phyloP scores from a whole-genome alignment of 1,139 yeast species.

The Blastobotrys capitulatus region DNA sequence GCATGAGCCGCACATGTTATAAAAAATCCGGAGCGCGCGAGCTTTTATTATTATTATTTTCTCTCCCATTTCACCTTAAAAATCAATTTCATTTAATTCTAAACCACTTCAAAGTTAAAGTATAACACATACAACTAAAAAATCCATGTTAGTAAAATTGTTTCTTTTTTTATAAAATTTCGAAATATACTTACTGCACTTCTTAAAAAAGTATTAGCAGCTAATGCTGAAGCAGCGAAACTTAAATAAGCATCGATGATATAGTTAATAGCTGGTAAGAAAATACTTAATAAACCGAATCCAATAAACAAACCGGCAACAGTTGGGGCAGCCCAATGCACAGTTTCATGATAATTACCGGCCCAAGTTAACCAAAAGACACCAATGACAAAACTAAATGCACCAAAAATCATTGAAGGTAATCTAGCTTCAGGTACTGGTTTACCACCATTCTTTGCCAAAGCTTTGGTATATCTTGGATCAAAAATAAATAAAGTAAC shows the following conservation, averaged over 20 bases:
- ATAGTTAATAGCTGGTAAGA: constrained; percentile 73
- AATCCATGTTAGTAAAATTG: no score
- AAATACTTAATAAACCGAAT: constrained; percentile 66
- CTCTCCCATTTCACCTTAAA: no score
- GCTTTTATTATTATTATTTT: no score
- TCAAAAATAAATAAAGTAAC: constrained; percentile 20
- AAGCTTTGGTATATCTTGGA: constrained; percentile 36
- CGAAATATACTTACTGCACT: no score
- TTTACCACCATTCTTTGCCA: constrained; percentile 47
- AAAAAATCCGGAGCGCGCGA: no score
- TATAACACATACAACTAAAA: no score
- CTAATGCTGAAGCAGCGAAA: constrained; percentile 86
- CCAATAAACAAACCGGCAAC: constrained; percentile 69
- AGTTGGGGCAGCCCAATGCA: constrained; percentile 87
- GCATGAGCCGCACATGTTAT: no score
- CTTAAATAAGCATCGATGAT: constrained; percentile 72
- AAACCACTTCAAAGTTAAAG: no score
- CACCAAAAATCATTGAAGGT: constrained; percentile 67
- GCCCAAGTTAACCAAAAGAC: constrained; percentile 84
- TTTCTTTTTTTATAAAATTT: no score
- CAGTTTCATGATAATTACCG: constrained; percentile 59
- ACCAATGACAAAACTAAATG: constrained; percentile 65
- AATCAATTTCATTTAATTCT: no score
- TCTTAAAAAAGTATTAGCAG: constrained; percentile 85
- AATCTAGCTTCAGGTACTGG: constrained; percentile 78